Evolutionary conservation across 331 rosid genomes (phyloP).

Genomic region (Quercus phellos): DNA sequence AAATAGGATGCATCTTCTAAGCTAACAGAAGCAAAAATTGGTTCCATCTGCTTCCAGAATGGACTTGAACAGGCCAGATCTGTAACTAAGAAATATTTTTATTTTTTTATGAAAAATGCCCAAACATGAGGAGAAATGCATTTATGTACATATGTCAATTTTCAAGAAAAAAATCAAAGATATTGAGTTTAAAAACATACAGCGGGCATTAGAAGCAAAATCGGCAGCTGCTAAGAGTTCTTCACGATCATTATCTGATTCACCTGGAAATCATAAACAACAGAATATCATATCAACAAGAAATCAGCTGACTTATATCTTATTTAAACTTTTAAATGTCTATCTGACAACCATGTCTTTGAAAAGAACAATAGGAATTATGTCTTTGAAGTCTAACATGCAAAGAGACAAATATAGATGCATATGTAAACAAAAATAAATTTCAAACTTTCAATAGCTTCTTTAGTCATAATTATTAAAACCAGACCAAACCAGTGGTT

Average conservation of each 20-base stretch:
- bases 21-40: slow-evolving; percentile 52
- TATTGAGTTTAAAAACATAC: slow-evolving; percentile 44
- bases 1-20: slow-evolving; percentile 41
- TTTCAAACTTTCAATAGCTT: not conserved
- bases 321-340: not conserved
- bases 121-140: not conserved
- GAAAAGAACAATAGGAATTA: not conserved
- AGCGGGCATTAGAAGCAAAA: slow-evolving; percentile 57
- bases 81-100: slow-evolving; percentile 27
- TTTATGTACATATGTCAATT: not conserved
- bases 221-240: slow-evolving; percentile 71
- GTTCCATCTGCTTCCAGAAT: slow-evolving; percentile 81
- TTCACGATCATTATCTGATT: slow-evolving; percentile 63
- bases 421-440: not conserved
- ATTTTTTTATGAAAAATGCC: not conserved
- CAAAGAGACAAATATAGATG: slow-evolving; percentile 12
- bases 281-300: slow-evolving; percentile 11
- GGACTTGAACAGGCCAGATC: slow-evolving; percentile 66
- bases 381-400: not conserved
- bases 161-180: not conserved
- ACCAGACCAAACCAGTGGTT: not conserved
- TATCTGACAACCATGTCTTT: not conserved
- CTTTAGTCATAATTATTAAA: not conserved
- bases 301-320: not conserved
- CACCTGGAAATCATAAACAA: slow-evolving; percentile 52